Evolutionary conservation across 129 eudicot species (phyloP).

Genomic region (Helichrysum umbraculigerum): DNA sequence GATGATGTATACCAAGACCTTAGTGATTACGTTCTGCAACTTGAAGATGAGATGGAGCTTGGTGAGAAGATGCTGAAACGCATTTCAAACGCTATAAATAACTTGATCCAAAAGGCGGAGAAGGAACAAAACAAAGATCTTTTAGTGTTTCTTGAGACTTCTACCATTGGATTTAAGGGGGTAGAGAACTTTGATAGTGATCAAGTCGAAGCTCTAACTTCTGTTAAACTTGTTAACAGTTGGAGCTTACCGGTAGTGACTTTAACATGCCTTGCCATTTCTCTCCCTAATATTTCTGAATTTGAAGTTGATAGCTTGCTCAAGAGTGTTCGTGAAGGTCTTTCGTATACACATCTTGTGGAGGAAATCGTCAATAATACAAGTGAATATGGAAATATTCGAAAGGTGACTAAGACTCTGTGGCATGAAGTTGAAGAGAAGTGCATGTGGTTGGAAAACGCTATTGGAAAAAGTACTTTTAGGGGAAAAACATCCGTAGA

Average conservation of each 20-base stretch:
- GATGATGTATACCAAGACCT: slow-evolving; percentile 1
- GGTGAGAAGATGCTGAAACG: not conserved
- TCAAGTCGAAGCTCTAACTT: slow-evolving; percentile 1
- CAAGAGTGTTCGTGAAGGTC: slow-evolving; percentile 11
- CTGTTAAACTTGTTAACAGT: slow-evolving; percentile 15
- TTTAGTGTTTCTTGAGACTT: slow-evolving; percentile 1
- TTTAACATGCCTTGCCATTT: slow-evolving; percentile 1
- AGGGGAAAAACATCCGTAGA: slow-evolving; percentile 9
- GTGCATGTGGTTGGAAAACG: not conserved
- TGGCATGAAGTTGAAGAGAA: not conserved
- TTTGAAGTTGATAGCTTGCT: not conserved
- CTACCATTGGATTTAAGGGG: not conserved
- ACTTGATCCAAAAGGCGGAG: slow-evolving; percentile 8
- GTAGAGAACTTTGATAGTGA: slow-evolving; percentile 14
- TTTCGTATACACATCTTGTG: not conserved
- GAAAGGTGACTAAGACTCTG: not conserved
- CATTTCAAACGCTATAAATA: not conserved
- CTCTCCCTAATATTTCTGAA: not conserved
- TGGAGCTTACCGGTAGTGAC: slow-evolving; percentile 10
- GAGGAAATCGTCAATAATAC: slow-evolving; percentile 8
- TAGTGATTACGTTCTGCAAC: not conserved
- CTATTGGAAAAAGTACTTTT: not conserved
- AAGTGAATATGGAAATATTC: not conserved
- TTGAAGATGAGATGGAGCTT: slow-evolving; percentile 1
- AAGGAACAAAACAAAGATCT: slow-evolving; percentile 1